Conservation (phyloP, 306 rosid genomes). For the Prunus salicina region DNA sequence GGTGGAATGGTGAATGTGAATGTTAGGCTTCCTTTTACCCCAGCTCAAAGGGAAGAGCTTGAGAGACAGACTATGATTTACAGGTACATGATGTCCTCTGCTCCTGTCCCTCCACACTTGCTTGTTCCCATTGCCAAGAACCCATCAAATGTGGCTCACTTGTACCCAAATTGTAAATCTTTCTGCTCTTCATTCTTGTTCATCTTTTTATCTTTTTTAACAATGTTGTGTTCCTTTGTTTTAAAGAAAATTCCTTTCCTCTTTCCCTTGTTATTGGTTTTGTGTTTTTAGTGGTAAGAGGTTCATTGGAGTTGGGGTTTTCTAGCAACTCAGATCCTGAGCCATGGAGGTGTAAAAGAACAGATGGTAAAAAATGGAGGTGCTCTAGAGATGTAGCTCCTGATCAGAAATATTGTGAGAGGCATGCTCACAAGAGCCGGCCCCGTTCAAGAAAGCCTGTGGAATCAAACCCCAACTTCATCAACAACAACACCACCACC, state of each 20-base stretch:
- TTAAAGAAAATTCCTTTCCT: background rate
- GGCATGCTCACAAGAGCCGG: constrained; percentile 32
- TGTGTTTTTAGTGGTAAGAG: constrained; percentile 4
- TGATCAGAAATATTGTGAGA: constrained; percentile 33
- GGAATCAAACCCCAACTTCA: constrained; percentile 28
- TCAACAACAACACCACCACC: constrained; percentile 12
- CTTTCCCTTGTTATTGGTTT: background rate
- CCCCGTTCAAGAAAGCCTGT: constrained; percentile 45
- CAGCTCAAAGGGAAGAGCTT: constrained; percentile 34
- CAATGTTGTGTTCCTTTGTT: background rate
- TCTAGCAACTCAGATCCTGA: constrained; percentile 27
- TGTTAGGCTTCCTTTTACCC: constrained; percentile 24
- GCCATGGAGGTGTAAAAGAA: constrained; percentile 39
- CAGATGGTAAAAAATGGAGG: constrained; percentile 44
- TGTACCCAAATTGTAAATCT: constrained; percentile 12
- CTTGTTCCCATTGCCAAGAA: constrained; percentile 23
- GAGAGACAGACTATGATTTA: constrained; percentile 29
- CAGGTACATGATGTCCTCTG: constrained; percentile 27
- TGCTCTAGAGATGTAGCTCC: constrained; percentile 29
- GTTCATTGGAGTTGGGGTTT: constrained; percentile 20
- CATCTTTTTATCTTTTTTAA: background rate
- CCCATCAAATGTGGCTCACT: background rate
- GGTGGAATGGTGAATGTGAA: constrained; percentile 29
- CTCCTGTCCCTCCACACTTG: constrained; percentile 33
- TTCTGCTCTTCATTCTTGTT: background rate